Evolutionary conservation across 768 basidiomycete genomes (phyloP), one percentile per base, ranked within the genome.

Genomic region (Suillus placidus): DNA sequence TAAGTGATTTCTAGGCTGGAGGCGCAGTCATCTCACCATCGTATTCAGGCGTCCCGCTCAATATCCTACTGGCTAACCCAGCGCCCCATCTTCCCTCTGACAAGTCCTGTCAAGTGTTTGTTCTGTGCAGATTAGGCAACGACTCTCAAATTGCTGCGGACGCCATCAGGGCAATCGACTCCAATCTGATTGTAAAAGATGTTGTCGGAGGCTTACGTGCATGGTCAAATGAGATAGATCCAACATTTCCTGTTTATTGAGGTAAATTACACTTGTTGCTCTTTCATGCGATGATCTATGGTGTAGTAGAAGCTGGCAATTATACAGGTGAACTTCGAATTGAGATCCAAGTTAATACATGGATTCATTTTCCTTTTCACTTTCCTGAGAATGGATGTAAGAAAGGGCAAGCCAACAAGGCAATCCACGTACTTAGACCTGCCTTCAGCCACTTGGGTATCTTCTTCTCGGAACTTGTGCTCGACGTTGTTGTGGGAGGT

Each of bases 111-210:
- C 75, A 80, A 10, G 56, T 73, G 20, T 88, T 88, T 66, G 79
- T 97, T 20, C 77, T 97, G 34, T 99, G 96, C 77, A 85, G 94
- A 37, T 81, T 94, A 26, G 96, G 97, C 6, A 99, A 98, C 72
- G 97, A 98, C 75, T 97, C 94, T 1, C 93, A 94, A 74, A 84
- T 93, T 23, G 97, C 95, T 37, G 95, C 88, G 0, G 81, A 87
- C 42, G 79, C 77, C 9, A 70, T 72, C 57, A 71, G 67, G 26
- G 75, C 71, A 55, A n/a, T 68, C 9, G 66, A 65, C 40, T 69
- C 72, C 16, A 71, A 61, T 3, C 66, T 73, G 6, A 70, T 79
- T 42, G 79, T 92, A 20, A 85, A 80, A 70, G 91, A 97, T 76
- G 82, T 96, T 5, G 80, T 92, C 9, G 95, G 96, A 26, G 96